phyloP scores from a whole-genome alignment of 2,329 filamentous ascomycete species.

The Capronia americana region DNA sequence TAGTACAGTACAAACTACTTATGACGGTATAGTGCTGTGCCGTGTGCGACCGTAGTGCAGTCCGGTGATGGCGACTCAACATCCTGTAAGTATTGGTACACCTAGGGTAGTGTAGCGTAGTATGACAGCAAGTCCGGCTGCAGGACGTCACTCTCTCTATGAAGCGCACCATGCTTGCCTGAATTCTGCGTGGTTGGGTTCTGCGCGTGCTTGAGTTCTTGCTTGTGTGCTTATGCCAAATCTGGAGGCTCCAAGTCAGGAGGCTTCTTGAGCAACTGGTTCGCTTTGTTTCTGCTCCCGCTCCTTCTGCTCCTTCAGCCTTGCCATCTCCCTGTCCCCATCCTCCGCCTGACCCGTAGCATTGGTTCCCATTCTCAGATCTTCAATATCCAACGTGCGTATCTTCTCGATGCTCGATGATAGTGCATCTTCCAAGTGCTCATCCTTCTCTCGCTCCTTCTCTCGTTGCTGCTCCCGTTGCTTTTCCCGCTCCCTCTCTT shows the following conservation, averaged over 20 bases:
- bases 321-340: background rate
- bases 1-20: too few species aligned
- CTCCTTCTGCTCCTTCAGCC: background rate
- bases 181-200: too few species aligned
- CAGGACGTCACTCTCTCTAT: too few species aligned
- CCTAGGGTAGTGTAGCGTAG: background rate
- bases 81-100: too few species aligned
- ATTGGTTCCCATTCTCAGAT: background rate
- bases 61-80: too few species aligned
- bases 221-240: background rate
- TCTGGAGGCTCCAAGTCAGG: background rate
- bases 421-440: constrained; percentile 28
- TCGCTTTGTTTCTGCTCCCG: background rate
- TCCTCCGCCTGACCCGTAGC: background rate
- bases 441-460: background rate
- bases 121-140: too few species aligned
- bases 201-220: background rate
- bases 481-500: background rate
- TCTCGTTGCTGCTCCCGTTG: constrained; percentile 3
- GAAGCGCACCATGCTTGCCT: too few species aligned
- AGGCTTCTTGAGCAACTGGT: constrained; percentile 6
- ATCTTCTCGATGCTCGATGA: constrained; percentile 37
- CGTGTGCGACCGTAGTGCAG: too few species aligned
- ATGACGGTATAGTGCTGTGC: too few species aligned
- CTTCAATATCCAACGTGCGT: constrained; percentile 29